phyloP scores from a whole-genome alignment of 768 basidiomycete genomes.

The Lentinus tigrinus region DNA sequence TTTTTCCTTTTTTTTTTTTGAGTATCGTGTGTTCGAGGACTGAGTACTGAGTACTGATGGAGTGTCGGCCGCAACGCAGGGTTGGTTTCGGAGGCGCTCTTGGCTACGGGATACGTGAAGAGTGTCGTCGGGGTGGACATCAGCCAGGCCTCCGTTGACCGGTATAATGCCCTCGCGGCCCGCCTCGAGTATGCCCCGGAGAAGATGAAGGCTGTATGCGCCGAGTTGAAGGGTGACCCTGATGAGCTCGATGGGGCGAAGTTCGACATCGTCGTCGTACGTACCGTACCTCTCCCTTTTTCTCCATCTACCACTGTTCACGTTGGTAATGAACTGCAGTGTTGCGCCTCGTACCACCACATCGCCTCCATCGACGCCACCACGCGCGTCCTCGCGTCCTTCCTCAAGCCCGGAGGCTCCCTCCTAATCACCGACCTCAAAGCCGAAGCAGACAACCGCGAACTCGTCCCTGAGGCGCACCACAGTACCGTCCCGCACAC shows the following conservation, averaged over 20 bases:
- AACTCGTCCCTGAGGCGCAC: conserved; percentile 37
- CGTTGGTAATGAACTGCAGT: conserved; percentile 39
- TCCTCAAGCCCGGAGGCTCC: conserved; percentile 60
- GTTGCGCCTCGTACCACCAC: conserved; percentile 65
- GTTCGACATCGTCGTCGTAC: conserved; percentile 72
- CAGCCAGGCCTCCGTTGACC: conserved; percentile 67
- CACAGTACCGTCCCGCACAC: conserved; percentile 52
- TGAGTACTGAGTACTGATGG: no score
- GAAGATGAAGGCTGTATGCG: conserved; percentile 69
- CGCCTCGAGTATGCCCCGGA: conserved; percentile 65
- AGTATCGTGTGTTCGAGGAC: background rate
- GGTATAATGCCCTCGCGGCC: conserved; percentile 56
- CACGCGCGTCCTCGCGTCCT: conserved; percentile 49
- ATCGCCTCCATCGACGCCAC: conserved; percentile 47
- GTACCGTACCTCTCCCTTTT: conserved; percentile 26
- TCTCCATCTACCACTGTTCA: background rate
- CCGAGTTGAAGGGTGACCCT: conserved; percentile 45
- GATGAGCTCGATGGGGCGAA: conserved; percentile 49
- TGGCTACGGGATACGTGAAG: conserved; percentile 57
- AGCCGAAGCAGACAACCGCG: conserved; percentile 26
- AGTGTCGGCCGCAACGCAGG: no score
- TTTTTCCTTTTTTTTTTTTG: no score
- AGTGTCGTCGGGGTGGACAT: conserved; percentile 75
- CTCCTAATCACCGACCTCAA: conserved; percentile 60
- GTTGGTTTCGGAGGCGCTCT: conserved; percentile 61